Percentiles rank a stretch among this genome's conserved stretches.
phyloP scores from a whole-genome alignment of 148 eudicot species.

The Persicaria maculosa region DNA sequence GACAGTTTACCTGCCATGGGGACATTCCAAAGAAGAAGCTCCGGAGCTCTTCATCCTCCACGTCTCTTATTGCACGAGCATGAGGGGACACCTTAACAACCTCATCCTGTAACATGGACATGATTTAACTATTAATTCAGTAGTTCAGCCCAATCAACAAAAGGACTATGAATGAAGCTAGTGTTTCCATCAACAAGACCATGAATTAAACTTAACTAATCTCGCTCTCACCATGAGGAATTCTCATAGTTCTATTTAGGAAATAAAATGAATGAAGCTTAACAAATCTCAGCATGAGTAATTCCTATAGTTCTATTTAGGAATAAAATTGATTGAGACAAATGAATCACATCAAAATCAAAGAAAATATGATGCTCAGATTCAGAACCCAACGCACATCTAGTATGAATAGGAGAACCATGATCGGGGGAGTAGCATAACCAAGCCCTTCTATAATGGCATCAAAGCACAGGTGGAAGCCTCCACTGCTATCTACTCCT shows the following conservation, averaged over 20 bases:
- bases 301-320: background rate
- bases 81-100: constrained; percentile 94
- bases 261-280: background rate
- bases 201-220: background rate
- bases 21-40: constrained; percentile 98
- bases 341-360: background rate
- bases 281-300: background rate
- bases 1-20: constrained; percentile 84
- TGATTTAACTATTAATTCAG: background rate
- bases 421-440: constrained; percentile 94
- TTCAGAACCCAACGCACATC: constrained; percentile 44
- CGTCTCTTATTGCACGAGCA: constrained; percentile 99
- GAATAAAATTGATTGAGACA: background rate
- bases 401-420: constrained; percentile 93
- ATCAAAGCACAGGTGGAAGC: constrained; percentile 60
- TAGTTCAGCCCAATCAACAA: background rate
- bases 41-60: constrained; percentile 91
- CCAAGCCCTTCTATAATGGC: constrained; percentile 88
- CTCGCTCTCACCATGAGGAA: background rate
- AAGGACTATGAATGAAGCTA: background rate
- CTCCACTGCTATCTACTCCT: constrained; percentile 74
- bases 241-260: background rate
- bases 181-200: background rate
- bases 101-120: constrained; percentile 60
- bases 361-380: background rate